Evolutionary conservation across 2,329 filamentous ascomycete genomes (phyloP), one percentile per base, ranked within the genome.

Genomic region (Sporothrix variecibatus): DNA sequence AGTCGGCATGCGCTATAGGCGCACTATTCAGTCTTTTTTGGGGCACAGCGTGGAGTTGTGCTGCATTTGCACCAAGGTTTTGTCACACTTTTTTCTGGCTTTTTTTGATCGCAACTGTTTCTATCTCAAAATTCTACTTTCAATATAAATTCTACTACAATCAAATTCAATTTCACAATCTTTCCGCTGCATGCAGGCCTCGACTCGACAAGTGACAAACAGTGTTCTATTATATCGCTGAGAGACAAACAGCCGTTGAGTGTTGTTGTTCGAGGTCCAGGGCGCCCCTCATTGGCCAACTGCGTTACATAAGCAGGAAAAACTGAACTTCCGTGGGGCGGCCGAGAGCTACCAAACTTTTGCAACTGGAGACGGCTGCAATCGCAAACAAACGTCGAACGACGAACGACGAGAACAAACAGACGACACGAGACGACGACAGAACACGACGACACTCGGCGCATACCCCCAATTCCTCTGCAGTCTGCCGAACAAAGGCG

Each of bases 21-120:
- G 9, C 23, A 28, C n/a, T 56, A 26, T 28, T n/a, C n/a, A 46
- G 8, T 65, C 4, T 65, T 46, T 43, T 68, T 51, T 15, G 7
- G 65, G 43, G 26, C 11, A 51, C 65, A 68, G 65, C 65, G 65
- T 51, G 65, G 65, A 49, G 65, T 68, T 49, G 43, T 68, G 38
- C 38, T 34, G 17, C 43, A 49, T 51, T 8, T 11, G 43, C 28
- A 49, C 64, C 26, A 51, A 11, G 65, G 64, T 9, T 49, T 51
- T 68, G 28, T 40, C 4, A 11, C n/a, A 15, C 3, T 31, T 20
- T 34, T 34, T 38, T 53, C n/a, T n/a, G n/a, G 23, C 38, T 43
- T 67, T 65, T 65, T 65, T 34, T n/a, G 20, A n/a, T 26, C 58
- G 20, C 8, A 38, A 38, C 20, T 38, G 31, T 20, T 34, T 60